These are phyloP conservation scores for Populus pruinosa DNA, from an alignment of 345 rosid species.

Conservation along the genomic window DNA sequence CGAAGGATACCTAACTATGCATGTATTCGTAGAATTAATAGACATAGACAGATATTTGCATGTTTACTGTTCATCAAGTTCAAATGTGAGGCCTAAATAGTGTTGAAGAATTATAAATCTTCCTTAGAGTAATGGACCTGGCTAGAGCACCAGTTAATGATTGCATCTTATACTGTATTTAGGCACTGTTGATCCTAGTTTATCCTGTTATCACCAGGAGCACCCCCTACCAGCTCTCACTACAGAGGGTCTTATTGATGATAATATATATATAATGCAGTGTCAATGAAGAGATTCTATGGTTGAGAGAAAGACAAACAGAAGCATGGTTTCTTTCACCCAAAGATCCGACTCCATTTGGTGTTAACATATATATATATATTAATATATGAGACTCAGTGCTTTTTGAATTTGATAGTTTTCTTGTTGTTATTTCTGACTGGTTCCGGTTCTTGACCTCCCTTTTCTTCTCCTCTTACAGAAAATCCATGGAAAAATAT, in stretches of 20 bases:
- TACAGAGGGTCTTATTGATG: slow-evolving; percentile 38
- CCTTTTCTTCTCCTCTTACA: slow-evolving; percentile 21
- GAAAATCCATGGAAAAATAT: slow-evolving; percentile 13
- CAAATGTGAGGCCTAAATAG: neutral
- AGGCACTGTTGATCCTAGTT: slow-evolving; percentile 32
- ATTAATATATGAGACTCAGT: slow-evolving; percentile 25
- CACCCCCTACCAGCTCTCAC: slow-evolving; percentile 45
- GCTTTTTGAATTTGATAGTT: slow-evolving; percentile 56
- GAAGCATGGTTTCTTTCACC: slow-evolving; percentile 44
- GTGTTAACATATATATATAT: slow-evolving; percentile 26
- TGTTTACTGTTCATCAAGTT: neutral
- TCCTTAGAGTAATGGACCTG: neutral
- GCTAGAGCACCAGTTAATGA: slow-evolving; percentile 5
- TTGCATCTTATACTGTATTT: slow-evolving; percentile 12
- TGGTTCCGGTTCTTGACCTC: slow-evolving; percentile 49
- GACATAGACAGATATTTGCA: neutral
- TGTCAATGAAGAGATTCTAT: slow-evolving; percentile 59
- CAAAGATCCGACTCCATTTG: slow-evolving; percentile 44
- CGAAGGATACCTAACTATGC: no score
- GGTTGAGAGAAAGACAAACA: slow-evolving; percentile 65
- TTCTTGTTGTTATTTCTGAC: slow-evolving; percentile 71
- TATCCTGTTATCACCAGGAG: slow-evolving; percentile 35
- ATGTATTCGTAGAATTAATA: neutral
- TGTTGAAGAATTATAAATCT: neutral
- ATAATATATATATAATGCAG: slow-evolving; percentile 18